Evolutionary conservation across 768 basidiomycete genomes (phyloP), one percentile per base, ranked within the genome.

Genomic region (Leccinum variicolor): DNA sequence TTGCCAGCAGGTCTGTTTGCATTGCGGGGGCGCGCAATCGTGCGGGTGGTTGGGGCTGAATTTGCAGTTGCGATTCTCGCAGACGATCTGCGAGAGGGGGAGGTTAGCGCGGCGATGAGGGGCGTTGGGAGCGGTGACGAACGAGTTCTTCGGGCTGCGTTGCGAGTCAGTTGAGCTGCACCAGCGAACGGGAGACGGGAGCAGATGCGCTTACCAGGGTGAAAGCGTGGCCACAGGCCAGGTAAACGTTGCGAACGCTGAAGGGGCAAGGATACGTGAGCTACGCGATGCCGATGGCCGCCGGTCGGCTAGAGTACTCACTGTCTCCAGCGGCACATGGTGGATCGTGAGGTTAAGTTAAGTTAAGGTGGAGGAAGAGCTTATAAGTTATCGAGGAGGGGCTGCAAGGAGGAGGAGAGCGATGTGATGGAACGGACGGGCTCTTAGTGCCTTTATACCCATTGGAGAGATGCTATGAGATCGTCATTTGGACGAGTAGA

Each of bases 281-380:
- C 49, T 23, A 61, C 25, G 45, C 33, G 7, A 34, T 26, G 52
- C n/a, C 21, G 51, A 31, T 31, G 21, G 39, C 31, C 33, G 19
- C 29, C 3, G 15, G 10, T 5, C 19, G 41, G 25, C 11, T 6
- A 21, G 21, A 11, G 21, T 4, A 76, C 81, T 70, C 64, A 84
- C 83, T 78, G 81, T 73, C 83, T 80, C 66, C 72, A 76, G 64
- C 74, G 75, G 70, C 83, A 84, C 83, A 84, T 84, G 15, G 33
- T 70, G 52, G 36, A 11, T 57, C 31, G 52, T 47, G 56, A 47
- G 34, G 25, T 29, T 4, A 45, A 39, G 15, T 28, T 41, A 28
- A 41, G 41, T 43, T 43, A 43, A n/a, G 39, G 39, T 39, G 14
- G 49, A 46, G 47, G 54, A 45, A n/a, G 41, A 31, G 48, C 2